Base-by-base conservation (phyloP, 2,329 filamentous ascomycete species). In the Ophiostoma sp. region DNA sequence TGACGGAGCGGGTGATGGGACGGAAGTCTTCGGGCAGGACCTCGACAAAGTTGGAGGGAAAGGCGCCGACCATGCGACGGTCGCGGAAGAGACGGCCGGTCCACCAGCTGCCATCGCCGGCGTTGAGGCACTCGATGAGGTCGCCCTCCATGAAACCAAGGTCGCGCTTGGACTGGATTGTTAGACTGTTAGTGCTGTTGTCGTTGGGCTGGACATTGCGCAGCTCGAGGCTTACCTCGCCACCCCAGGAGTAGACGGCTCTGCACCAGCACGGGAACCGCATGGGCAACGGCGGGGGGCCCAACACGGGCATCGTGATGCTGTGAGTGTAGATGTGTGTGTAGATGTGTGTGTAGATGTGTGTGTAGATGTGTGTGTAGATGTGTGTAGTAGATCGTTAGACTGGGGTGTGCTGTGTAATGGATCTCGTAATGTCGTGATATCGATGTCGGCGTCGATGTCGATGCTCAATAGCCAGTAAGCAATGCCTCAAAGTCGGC, bases 31-130 rank as follows among this genome's bases (percentile, higher is more conserved):
- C 87, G 68, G 91, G 90, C 44, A 99, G 84, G 5, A 99, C 85
- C 76, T 96, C 87, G 76, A 99, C 95, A 76, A 99, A 99, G 80
- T 99, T 99, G 75, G 93, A 97, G 0, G 95, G 95, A 75, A 99
- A 99, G 27, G 95, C 83, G 67, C 95, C 95, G 74, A 97, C 89
- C 75, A 94, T 93, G 75, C 93, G 88, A 77, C 91, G 89, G 79
- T 99, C 95, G 74, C 95, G 87, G 76, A 89, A 91, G 76, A 99
- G 80, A 72, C 94, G 87, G 64, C 95, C 95, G 80, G 93, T 97
- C 95, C 95, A 99, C 95, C 95, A 99, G 64, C 92, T 93, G 66
- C 95, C 95, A 80, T 99, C 95, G 72, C 95, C 95, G 27, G 95
- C 95, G 77, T 99, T 99, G 67, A 99, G 84, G 76, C 94, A 97